Evolutionary conservation across 2,329 filamentous ascomycete species (phyloP).

Genomic region (Monilinia laxa): DNA sequence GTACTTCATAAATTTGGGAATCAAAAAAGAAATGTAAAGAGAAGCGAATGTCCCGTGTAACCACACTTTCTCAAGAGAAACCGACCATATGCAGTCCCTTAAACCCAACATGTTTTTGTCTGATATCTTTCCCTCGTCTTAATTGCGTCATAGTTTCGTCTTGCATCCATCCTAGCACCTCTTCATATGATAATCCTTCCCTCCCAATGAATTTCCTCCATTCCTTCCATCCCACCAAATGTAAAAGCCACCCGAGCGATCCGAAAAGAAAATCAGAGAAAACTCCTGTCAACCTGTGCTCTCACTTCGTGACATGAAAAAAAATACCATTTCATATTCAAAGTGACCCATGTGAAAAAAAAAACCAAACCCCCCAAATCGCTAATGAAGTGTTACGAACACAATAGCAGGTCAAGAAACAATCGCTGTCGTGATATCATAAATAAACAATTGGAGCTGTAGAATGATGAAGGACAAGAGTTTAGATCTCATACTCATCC

Average conservation of each 20-base stretch:
- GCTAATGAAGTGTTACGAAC: constrained; percentile 29
- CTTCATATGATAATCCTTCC: constrained; percentile 11
- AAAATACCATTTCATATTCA: constrained; percentile 21
- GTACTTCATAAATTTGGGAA: constrained; percentile 21
- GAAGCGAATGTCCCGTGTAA: constrained; percentile 20
- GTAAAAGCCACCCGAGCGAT: constrained; percentile 13
- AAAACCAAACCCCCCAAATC: constrained; percentile 18
- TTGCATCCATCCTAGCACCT: constrained; percentile 4
- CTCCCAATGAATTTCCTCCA: constrained; percentile 13
- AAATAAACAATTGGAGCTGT: constrained; percentile 30
- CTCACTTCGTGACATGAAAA: constrained; percentile 21
- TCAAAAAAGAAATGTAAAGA: constrained; percentile 18
- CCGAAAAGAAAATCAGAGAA: constrained; percentile 16
- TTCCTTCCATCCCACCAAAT: constrained; percentile 23
- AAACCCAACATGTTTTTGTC: constrained; percentile 5
- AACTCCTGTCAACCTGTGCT: constrained; percentile 23
- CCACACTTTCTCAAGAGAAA: constrained; percentile 15
- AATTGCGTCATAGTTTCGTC: constrained; percentile 10
- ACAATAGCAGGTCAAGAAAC: constrained; percentile 29
- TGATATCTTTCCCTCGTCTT: constrained; percentile 12
- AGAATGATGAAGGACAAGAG: constrained; percentile 12
- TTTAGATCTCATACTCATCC: constrained; percentile 25
- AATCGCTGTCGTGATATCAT: constrained; percentile 38
- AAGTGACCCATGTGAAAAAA: constrained; percentile 12
- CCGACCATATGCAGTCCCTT: constrained; percentile 22